Percentiles rank a stretch among this genome's conserved stretches.
These are phyloP conservation scores for Asterionellopsis glacialis DNA, from an alignment of 108 stramenopile genomes.

Conservation along the genomic window DNA sequence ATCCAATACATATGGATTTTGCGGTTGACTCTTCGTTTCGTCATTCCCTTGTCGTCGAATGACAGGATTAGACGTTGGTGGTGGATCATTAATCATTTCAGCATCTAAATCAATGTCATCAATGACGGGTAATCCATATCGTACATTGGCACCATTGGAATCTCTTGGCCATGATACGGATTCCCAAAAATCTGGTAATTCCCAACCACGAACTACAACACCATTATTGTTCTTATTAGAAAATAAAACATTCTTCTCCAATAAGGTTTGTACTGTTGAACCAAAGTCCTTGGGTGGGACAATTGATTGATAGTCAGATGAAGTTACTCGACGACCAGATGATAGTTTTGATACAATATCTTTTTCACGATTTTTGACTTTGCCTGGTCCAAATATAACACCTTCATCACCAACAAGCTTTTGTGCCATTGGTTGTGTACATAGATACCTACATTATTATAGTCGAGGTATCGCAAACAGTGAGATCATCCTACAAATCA, in stretches of 20 bases:
- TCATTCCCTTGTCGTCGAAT: not conserved
- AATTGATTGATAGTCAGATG: conserved; percentile 18
- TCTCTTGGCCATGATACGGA: conserved; percentile 81
- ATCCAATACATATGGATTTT: conserved; percentile 51
- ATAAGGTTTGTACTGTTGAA: conserved; percentile 46
- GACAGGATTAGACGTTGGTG: conserved; percentile 12
- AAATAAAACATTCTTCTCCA: conserved; percentile 57
- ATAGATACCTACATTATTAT: conserved; percentile 46
- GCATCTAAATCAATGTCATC: conserved; percentile 45
- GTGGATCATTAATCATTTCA: conserved; percentile 24
- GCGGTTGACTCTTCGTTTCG: too few species aligned
- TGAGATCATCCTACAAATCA: not conserved
- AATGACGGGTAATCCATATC: conserved; percentile 71
- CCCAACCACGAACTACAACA: conserved; percentile 56
- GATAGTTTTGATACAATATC: conserved; percentile 9
- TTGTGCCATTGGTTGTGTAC: conserved; percentile 62
- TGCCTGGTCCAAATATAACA: conserved; percentile 63
- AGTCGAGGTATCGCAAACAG: not conserved
- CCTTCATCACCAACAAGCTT: conserved; percentile 60
- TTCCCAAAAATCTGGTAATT: conserved; percentile 75
- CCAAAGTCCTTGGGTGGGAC: conserved; percentile 57
- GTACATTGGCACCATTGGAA: conserved; percentile 44
- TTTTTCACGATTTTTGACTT: conserved; percentile 60
- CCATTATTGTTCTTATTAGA: conserved; percentile 13
- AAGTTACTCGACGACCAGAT: conserved; percentile 13